Evolutionary conservation across 2,329 filamentous ascomycete species (phyloP).

Genomic region (Neocatenulostroma microsporum): DNA sequence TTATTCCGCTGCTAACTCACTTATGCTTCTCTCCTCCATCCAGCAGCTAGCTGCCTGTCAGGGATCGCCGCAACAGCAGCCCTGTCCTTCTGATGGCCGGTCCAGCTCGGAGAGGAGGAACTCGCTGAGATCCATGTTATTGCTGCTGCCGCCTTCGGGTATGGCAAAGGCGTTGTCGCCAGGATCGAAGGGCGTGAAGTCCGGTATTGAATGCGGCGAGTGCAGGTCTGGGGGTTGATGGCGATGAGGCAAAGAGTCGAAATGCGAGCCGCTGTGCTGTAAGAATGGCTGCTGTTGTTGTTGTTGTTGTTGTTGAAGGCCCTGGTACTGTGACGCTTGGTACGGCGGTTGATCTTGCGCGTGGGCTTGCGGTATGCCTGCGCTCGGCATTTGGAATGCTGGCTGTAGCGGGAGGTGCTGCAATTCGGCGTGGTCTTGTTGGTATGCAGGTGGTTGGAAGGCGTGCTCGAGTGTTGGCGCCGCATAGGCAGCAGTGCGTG

Average conservation of each 20-base stretch:
- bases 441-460: too few species aligned
- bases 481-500: constrained; percentile 19
- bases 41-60: too few species aligned
- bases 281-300: not conserved
- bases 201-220: constrained; percentile 1
- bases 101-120: constrained; percentile 19
- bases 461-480: constrained; percentile 9
- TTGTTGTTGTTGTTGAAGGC: not conserved
- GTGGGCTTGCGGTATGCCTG: too few species aligned
- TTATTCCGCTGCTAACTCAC: too few species aligned
- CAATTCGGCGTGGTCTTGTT: too few species aligned
- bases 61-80: constrained; percentile 9
- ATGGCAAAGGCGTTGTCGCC: constrained; percentile 9
- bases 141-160: constrained; percentile 2
- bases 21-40: too few species aligned
- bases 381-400: too few species aligned
- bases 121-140: constrained; percentile 16
- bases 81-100: constrained; percentile 1
- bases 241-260: too few species aligned
- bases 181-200: constrained; percentile 9
- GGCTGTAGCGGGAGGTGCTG: not conserved
- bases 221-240: not conserved
- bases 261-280: constrained; percentile 1
- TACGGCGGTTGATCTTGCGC: not conserved
- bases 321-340: not conserved